Evolutionary conservation across 495 filamentous ascomycete genomes (phyloP).

Genomic region (Chaetomidium leptoderma): DNA sequence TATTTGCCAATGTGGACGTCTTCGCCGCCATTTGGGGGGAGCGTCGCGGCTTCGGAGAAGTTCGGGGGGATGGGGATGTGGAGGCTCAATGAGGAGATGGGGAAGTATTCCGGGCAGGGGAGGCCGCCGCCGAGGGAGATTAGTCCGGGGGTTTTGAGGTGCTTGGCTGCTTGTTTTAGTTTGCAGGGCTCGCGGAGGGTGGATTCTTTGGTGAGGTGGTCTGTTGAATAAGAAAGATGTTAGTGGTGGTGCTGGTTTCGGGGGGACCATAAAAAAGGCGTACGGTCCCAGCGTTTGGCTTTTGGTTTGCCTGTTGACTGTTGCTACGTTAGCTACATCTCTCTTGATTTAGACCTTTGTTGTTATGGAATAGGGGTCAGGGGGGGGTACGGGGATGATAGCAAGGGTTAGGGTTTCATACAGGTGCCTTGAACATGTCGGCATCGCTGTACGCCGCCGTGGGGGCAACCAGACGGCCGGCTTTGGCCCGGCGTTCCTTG

Average conservation of each 20-base stretch:
- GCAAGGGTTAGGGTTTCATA: slow-evolving; percentile 35
- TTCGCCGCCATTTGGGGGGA: slow-evolving; percentile 41
- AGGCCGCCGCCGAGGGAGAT: slow-evolving; percentile 92
- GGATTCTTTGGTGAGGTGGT: slow-evolving; percentile 55
- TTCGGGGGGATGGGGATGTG: slow-evolving; percentile 41
- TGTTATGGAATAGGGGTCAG: neutral
- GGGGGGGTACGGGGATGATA: neutral
- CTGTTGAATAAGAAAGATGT: slow-evolving; percentile 22
- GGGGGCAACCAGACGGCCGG: slow-evolving; percentile 63
- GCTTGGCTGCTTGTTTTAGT: slow-evolving; percentile 70
- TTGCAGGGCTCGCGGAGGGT: slow-evolving; percentile 54
- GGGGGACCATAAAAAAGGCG: slow-evolving; percentile 34
- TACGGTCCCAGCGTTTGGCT: slow-evolving; percentile 82
- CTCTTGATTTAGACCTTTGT: neutral
- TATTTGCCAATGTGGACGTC: slow-evolving; percentile 71
- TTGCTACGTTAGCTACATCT: neutral
- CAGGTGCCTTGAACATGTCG: slow-evolving; percentile 78
- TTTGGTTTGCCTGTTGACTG: slow-evolving; percentile 60
- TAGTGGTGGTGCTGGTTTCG: too few species aligned
- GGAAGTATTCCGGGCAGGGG: slow-evolving; percentile 85
- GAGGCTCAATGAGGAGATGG: slow-evolving; percentile 45
- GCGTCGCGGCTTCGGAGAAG: slow-evolving; percentile 65
- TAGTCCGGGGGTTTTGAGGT: slow-evolving; percentile 64
- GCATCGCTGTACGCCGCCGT: slow-evolving; percentile 72
- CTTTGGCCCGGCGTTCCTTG: slow-evolving; percentile 60